These are phyloP conservation scores for Drechslera avenae DNA, from an alignment of 2,329 filamentous ascomycete genomes.

Conservation along the genomic window DNA sequence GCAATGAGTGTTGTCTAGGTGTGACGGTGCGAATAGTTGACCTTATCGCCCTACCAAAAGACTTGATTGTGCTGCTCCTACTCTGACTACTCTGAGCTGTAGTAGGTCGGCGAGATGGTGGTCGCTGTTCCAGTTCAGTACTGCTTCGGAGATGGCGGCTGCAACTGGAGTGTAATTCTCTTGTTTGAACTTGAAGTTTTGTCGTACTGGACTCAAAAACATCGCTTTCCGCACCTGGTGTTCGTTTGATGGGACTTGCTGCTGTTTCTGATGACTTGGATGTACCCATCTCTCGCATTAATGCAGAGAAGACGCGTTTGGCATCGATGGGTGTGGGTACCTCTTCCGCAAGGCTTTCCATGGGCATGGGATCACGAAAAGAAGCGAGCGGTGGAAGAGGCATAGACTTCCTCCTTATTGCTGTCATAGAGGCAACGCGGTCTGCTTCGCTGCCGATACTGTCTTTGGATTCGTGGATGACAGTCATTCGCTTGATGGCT, in stretches of 20 bases:
- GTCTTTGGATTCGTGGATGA: conserved; percentile 63
- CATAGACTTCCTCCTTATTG: conserved; percentile 24
- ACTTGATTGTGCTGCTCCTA: conserved; percentile 36
- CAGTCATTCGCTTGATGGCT: conserved; percentile 65
- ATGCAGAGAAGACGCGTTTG: conserved; percentile 44
- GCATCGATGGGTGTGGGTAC: conserved; percentile 35
- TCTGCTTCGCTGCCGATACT: conserved; percentile 40
- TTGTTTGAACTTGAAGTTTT: conserved; percentile 15
- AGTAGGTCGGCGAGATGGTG: conserved; percentile 14
- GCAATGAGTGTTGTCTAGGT: conserved; percentile 26
- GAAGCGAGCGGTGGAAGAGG: conserved; percentile 29
- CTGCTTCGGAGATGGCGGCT: conserved; percentile 13
- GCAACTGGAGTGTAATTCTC: conserved; percentile 20
- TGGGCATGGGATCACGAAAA: conserved; percentile 41
- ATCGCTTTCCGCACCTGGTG: conserved; percentile 30
- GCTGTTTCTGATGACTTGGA: conserved; percentile 16
- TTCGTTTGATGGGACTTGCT: conserved; percentile 3
- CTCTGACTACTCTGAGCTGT: conserved; percentile 22
- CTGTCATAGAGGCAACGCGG: conserved; percentile 7
- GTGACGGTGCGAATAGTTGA: conserved; percentile 48
- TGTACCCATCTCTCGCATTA: conserved; percentile 43
- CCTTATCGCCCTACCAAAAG: conserved; percentile 35
- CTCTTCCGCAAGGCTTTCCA: conserved; percentile 37
- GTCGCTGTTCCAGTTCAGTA: conserved; percentile 17
- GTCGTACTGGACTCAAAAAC: conserved; percentile 33